Percentiles rank a stretch among this genome's conserved stretches.
Conservation (phyloP, 805 yeast genomes). For the Grigorovia yakushimaensis region DNA sequence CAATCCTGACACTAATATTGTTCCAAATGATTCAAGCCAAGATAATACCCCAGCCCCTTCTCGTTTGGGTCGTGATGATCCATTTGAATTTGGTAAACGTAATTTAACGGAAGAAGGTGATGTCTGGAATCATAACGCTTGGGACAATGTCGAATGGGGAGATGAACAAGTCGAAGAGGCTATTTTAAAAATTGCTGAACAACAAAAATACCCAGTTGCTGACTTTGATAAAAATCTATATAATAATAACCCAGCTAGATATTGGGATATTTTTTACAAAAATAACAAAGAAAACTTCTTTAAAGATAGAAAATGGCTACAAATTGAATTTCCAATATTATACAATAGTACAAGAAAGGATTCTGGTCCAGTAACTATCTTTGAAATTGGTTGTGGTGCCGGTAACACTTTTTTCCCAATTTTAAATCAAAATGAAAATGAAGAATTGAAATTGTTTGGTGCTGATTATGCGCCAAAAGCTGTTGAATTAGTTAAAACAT, state of each 20-base stretch:
- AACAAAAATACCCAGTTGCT: constrained; percentile 73
- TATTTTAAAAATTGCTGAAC: constrained; percentile 60
- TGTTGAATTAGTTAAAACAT: constrained; percentile 66
- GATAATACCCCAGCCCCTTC: constrained; percentile 21
- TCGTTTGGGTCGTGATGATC: constrained; percentile 73
- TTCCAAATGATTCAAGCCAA: neutral
- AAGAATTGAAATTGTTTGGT: constrained; percentile 63
- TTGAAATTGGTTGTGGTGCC: constrained; percentile 97
- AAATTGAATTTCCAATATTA: constrained; percentile 82
- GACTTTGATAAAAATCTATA: constrained; percentile 74
- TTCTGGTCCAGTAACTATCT: constrained; percentile 59
- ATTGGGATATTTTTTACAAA: constrained; percentile 90
- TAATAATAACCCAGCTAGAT: constrained; percentile 81
- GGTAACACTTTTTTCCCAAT: constrained; percentile 95
- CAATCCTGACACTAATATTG: constrained; percentile 5
- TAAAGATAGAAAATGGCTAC: constrained; percentile 93
- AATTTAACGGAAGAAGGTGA: constrained; percentile 60
- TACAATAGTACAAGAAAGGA: constrained; percentile 69
- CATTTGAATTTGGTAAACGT: constrained; percentile 89
- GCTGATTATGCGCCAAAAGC: constrained; percentile 89
- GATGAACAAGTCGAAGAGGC: constrained; percentile 77
- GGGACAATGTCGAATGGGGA: constrained; percentile 97
- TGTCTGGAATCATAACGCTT: constrained; percentile 86
- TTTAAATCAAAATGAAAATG: constrained; percentile 70
- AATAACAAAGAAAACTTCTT: constrained; percentile 89